Conservation (phyloP, 2,329 filamentous ascomycete genomes). For the Aphanoascus verrucosus region DNA sequence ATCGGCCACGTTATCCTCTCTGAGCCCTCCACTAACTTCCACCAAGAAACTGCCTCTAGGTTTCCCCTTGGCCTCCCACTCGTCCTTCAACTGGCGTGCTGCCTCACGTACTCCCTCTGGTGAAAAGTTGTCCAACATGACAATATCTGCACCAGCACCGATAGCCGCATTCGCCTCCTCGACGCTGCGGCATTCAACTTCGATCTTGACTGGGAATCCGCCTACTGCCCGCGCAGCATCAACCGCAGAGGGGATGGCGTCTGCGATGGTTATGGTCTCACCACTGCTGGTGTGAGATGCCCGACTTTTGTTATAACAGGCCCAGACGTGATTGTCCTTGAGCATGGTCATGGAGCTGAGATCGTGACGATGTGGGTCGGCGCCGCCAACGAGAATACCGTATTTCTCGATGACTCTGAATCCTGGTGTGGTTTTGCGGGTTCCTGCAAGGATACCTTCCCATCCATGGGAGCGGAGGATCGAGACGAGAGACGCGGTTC, state of each 20-base stretch:
- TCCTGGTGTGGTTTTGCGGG: conserved; percentile 90
- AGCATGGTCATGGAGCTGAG: conserved; percentile 94
- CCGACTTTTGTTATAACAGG: conserved; percentile 47
- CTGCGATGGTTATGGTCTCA: conserved; percentile 27
- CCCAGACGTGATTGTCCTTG: conserved; percentile 98
- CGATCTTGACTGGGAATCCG: conserved; percentile 86
- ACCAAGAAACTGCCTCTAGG: conserved; percentile 58
- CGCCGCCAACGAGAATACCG: conserved; percentile 88
- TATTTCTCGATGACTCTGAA: conserved; percentile 97
- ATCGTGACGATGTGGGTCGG: conserved; percentile 85
- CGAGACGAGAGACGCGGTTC: conserved; percentile 38
- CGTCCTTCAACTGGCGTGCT: conserved; percentile 63
- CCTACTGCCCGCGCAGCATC: conserved; percentile 69
- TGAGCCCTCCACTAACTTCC: conserved; percentile 87
- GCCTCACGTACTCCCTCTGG: conserved; percentile 65
- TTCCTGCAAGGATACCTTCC: conserved; percentile 76
- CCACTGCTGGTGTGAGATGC: conserved; percentile 12
- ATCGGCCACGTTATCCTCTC: conserved; percentile 65
- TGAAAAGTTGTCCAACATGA: conserved; percentile 96
- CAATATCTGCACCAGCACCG: conserved; percentile 77
- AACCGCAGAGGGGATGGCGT: conserved; percentile 76
- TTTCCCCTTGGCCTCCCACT: conserved; percentile 63
- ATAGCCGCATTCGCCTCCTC: conserved; percentile 87
- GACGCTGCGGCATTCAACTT: conserved; percentile 87
- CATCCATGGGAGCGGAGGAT: conserved; percentile 57